Percentiles rank a stretch among this genome's conserved stretches.
Evolutionary conservation across 768 basidiomycete genomes (phyloP).

Genomic region (Russula lepida): DNA sequence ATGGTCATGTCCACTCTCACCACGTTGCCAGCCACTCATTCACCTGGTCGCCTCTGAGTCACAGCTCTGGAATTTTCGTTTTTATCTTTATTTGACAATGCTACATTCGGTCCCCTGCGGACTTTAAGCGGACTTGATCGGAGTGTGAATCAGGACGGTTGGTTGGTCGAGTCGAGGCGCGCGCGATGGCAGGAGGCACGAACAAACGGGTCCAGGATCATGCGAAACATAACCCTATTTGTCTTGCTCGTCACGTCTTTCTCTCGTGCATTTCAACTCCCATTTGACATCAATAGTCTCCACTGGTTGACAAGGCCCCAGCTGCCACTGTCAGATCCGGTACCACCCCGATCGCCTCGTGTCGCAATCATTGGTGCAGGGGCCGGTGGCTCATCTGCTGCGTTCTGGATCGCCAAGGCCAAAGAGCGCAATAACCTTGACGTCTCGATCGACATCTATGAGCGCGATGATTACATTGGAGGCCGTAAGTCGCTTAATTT

Average conservation of each 20-base stretch:
- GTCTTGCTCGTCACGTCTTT: neutral
- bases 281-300: constrained; percentile 37
- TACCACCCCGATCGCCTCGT: constrained; percentile 23
- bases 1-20: neutral
- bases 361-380: constrained; percentile 90
- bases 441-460: constrained; percentile 79
- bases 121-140: neutral
- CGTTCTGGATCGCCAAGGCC: constrained; percentile 75
- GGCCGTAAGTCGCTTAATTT: constrained; percentile 54
- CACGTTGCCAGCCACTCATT: neutral
- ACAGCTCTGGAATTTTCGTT: neutral
- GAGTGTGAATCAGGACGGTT: neutral
- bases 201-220: neutral
- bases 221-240: neutral
- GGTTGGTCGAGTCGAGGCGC: no score
- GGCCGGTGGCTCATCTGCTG: constrained; percentile 78
- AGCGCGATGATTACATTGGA: constrained; percentile 66
- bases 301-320: neutral
- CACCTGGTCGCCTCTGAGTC: neutral
- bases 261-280: constrained; percentile 34
- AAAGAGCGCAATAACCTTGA: constrained; percentile 60
- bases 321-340: neutral
- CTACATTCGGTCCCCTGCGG: neutral
- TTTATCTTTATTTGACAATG: neutral
- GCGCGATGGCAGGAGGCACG: no score